Evolutionary conservation across 106 monocot species (phyloP).

Genomic region (Allium fistulosum): DNA sequence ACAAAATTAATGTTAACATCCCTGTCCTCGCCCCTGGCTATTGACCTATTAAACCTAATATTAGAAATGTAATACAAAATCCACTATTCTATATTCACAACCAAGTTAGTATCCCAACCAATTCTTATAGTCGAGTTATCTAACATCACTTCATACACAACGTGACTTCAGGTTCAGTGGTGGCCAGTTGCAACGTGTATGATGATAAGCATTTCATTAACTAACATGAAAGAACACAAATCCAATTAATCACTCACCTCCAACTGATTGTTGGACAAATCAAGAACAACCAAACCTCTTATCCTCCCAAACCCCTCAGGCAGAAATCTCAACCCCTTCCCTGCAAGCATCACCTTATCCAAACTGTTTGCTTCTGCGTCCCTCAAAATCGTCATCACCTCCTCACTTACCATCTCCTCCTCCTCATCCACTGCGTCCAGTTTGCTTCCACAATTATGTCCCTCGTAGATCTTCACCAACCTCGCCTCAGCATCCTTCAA

Average conservation of each 20-base stretch:
- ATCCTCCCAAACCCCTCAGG: conserved; percentile 85
- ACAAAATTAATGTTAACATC: too few species aligned
- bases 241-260: conserved; percentile 31
- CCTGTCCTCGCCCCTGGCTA: too few species aligned
- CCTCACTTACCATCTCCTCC: conserved; percentile 34
- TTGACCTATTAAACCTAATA: too few species aligned
- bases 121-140: too few species aligned
- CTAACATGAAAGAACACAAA: too few species aligned
- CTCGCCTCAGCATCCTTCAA: conserved; percentile 74
- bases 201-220: too few species aligned
- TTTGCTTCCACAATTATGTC: neutral
- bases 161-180: too few species aligned
- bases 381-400: conserved; percentile 58
- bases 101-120: too few species aligned
- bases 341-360: conserved; percentile 58
- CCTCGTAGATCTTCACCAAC: conserved; percentile 55
- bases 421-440: neutral
- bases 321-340: conserved; percentile 39
- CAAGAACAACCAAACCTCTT: conserved; percentile 40
- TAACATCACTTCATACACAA: too few species aligned
- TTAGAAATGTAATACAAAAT: too few species aligned
- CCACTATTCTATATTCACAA: too few species aligned
- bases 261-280: conserved; percentile 66
- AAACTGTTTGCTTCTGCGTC: conserved; percentile 21
- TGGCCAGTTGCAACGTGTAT: too few species aligned